Conservation (phyloP, 2,329 filamentous ascomycete species). For the Triangularia verruculosa region DNA sequence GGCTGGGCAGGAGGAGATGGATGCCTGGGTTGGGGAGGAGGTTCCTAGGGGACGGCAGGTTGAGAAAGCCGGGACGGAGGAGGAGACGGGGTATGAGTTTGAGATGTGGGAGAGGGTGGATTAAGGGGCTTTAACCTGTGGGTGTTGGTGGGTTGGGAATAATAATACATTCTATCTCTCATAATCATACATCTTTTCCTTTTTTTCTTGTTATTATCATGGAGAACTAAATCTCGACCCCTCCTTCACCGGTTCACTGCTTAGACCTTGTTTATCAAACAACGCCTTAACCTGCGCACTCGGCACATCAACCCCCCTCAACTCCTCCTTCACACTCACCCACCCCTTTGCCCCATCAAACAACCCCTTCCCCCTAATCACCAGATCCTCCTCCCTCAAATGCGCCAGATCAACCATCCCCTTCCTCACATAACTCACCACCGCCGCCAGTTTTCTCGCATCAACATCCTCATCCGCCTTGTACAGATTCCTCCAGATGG, state of each 20-base stretch:
- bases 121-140: neutral
- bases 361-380: slow-evolving; percentile 33
- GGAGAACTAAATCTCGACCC: neutral
- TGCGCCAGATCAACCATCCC: slow-evolving; percentile 48
- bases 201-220: too few species aligned
- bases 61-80: slow-evolving; percentile 45
- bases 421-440: slow-evolving; percentile 56
- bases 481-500: slow-evolving; percentile 92
- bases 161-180: neutral
- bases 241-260: neutral
- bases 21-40: slow-evolving; percentile 64
- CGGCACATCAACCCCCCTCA: slow-evolving; percentile 41
- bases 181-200: neutral
- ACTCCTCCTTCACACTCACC: slow-evolving; percentile 38
- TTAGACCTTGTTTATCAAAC: neutral
- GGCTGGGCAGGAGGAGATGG: slow-evolving; percentile 50
- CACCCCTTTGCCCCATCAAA: slow-evolving; percentile 42
- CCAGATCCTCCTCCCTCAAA: slow-evolving; percentile 44
- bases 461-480: slow-evolving; percentile 60
- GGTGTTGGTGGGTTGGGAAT: neutral
- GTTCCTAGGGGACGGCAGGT: slow-evolving; percentile 54
- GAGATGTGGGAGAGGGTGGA: slow-evolving; percentile 66
- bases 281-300: slow-evolving; percentile 29
- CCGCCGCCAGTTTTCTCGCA: slow-evolving; percentile 48
- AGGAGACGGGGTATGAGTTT: slow-evolving; percentile 64